A percentile compares a stretch with the other conserved stretches of the same genome.
phyloP scores from a whole-genome alignment of 257 asterid genomes.

The Primulina huaijiensis region DNA sequence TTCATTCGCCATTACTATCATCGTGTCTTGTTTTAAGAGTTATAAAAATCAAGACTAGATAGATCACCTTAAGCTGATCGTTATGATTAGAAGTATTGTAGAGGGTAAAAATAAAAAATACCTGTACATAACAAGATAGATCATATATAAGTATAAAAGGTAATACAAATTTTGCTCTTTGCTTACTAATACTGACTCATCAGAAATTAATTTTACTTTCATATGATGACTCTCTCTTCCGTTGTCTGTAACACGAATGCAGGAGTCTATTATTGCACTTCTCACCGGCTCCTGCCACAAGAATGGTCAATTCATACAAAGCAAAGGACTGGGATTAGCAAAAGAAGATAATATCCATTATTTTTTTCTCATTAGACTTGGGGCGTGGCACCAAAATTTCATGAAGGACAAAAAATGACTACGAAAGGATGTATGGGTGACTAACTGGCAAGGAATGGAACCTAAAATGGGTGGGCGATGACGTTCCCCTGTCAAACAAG shows the following conservation, averaged over 20 bases:
- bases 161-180: neutral
- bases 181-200: slow-evolving; percentile 3
- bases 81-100: slow-evolving; percentile 73
- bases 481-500: too few species aligned
- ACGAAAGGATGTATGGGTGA: neutral
- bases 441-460: neutral
- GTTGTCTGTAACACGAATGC: slow-evolving; percentile 80
- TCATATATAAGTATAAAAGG: neutral
- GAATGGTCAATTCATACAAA: slow-evolving; percentile 14
- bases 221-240: slow-evolving; percentile 78
- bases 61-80: slow-evolving; percentile 76
- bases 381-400: too few species aligned
- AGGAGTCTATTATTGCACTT: slow-evolving; percentile 86
- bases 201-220: slow-evolving; percentile 36
- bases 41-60: slow-evolving; percentile 2
- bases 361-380: too few species aligned
- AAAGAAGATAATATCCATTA: neutral
- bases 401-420: neutral
- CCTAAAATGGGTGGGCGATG: too few species aligned
- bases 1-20: slow-evolving; percentile 11
- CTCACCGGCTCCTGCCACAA: slow-evolving; percentile 65
- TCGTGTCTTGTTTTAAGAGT: neutral
- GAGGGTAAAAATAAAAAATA: slow-evolving; percentile 74
- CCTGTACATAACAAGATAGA: slow-evolving; percentile 44
- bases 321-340: neutral